These are phyloP conservation scores for Alternaria triticimaculans DNA, from an alignment of 2,329 filamentous ascomycete species.

Conservation along the genomic window DNA sequence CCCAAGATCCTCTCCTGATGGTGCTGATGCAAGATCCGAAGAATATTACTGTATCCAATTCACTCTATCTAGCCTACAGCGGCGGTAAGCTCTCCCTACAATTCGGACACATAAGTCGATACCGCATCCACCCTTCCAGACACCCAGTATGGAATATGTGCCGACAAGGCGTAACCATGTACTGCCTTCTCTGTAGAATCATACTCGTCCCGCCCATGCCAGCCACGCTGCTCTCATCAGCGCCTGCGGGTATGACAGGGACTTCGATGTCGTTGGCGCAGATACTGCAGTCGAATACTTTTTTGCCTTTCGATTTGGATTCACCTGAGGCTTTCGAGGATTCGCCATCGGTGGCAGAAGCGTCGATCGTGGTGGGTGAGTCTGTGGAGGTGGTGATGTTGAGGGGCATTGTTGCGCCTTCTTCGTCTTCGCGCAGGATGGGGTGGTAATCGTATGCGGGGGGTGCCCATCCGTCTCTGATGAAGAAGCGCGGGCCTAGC, in stretches of 20 bases:
- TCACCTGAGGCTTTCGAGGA: constrained; percentile 44
- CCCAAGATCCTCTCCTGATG: not conserved
- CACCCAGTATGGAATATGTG: constrained; percentile 95
- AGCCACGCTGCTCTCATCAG: constrained; percentile 38
- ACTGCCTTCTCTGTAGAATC: constrained; percentile 78
- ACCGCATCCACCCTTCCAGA: constrained; percentile 95
- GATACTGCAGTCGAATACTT: constrained; percentile 87
- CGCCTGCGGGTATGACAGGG: constrained; percentile 70
- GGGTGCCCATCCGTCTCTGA: constrained; percentile 71
- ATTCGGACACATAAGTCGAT: constrained; percentile 91
- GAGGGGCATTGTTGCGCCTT: constrained; percentile 77
- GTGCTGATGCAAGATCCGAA: not conserved
- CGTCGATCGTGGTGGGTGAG: constrained; percentile 14
- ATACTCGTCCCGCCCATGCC: constrained; percentile 57
- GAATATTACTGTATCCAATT: not conserved
- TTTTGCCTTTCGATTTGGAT: constrained; percentile 62
- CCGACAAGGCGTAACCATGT: constrained; percentile 97
- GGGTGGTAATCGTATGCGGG: constrained; percentile 95
- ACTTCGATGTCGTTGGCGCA: constrained; percentile 93
- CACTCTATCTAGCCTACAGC: constrained; percentile 60
- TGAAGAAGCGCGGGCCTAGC: constrained; percentile 84
- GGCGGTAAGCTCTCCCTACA: constrained; percentile 90
- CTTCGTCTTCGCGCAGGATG: constrained; percentile 82
- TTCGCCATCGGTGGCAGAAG: constrained; percentile 18
- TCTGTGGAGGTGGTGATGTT: constrained; percentile 58